Evolutionary conservation across 306 rosid species (phyloP).

Genomic region (Quercus wislizeni): DNA sequence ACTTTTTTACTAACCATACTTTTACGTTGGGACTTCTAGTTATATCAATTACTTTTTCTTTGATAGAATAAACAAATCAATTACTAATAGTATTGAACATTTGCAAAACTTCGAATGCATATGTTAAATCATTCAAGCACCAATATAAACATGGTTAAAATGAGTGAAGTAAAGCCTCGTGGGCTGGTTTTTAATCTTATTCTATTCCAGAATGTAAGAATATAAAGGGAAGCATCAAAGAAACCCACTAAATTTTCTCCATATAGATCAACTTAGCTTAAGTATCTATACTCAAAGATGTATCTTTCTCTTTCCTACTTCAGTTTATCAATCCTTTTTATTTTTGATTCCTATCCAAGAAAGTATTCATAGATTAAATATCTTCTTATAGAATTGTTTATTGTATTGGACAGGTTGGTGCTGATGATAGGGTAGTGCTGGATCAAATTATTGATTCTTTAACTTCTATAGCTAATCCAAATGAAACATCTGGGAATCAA

Average conservation of each 20-base stretch:
- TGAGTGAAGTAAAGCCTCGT: neutral
- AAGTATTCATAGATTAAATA: neutral
- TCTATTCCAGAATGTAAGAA: neutral
- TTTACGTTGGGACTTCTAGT: too few relatives aligned
- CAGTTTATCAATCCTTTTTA: neutral
- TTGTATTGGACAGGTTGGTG: slow-evolving; percentile 70
- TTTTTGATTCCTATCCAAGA: neutral
- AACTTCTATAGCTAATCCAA: slow-evolving; percentile 65
- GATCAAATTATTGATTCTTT: slow-evolving; percentile 78
- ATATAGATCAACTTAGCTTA: neutral
- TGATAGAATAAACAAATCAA: neutral
- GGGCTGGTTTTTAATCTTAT: neutral
- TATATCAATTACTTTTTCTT: too few relatives aligned
- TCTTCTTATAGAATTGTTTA: slow-evolving; percentile 13
- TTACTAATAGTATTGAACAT: neutral
- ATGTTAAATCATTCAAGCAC: neutral
- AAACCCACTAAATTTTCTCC: neutral
- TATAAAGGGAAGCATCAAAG: neutral
- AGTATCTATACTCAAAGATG: neutral
- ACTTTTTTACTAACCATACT: too few relatives aligned
- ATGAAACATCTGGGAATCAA: slow-evolving; percentile 36
- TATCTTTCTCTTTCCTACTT: neutral
- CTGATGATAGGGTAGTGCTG: slow-evolving; percentile 64
- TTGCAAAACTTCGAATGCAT: neutral
- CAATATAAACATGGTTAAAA: neutral